Percentiles rank a stretch among this genome's conserved stretches.
Evolutionary conservation across 2,329 filamentous ascomycete genomes (phyloP).

Genomic region (Leptographium galeiforme): DNA sequence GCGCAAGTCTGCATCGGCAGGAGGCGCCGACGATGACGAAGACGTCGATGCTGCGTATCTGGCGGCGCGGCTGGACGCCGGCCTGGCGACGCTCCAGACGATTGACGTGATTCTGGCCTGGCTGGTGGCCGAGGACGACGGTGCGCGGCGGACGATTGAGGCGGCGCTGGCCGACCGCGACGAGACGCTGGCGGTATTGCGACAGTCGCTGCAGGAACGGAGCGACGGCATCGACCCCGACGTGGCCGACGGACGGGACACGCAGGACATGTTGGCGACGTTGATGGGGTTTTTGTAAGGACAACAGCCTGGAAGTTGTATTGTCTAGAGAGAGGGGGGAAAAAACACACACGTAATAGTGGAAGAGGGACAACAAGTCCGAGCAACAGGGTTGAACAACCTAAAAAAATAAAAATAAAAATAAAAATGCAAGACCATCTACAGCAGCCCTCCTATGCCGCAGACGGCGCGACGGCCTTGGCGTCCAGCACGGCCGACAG

Average conservation of each 20-base stretch:
- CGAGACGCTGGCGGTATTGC: slow-evolving; percentile 50
- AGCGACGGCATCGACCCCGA: slow-evolving; percentile 33
- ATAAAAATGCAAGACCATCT: neutral
- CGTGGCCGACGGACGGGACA: slow-evolving; percentile 44
- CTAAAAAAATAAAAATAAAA: neutral
- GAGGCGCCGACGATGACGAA: slow-evolving; percentile 34
- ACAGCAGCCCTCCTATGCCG: slow-evolving; percentile 2
- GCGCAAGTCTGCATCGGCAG: slow-evolving; percentile 30
- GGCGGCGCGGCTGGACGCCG: slow-evolving; percentile 64
- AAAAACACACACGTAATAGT: neutral
- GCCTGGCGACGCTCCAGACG: slow-evolving; percentile 69
- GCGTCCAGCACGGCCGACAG: slow-evolving; percentile 76
- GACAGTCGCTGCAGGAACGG: slow-evolving; percentile 51
- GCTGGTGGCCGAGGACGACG: slow-evolving; percentile 79
- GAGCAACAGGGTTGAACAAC: neutral
- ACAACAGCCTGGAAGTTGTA: too few species aligned
- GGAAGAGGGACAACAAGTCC: neutral
- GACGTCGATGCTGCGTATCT: slow-evolving; percentile 60
- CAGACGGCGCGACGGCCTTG: slow-evolving; percentile 46
- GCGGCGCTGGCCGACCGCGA: slow-evolving; percentile 53
- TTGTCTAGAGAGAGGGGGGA: slow-evolving; percentile 6
- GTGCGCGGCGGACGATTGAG: slow-evolving; percentile 52
- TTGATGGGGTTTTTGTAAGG: slow-evolving; percentile 34
- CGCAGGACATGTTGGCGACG: slow-evolving; percentile 40
- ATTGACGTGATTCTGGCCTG: slow-evolving; percentile 79